Base-by-base conservation (phyloP, 2,329 filamentous ascomycete genomes). In the Penicillium sp. region DNA sequence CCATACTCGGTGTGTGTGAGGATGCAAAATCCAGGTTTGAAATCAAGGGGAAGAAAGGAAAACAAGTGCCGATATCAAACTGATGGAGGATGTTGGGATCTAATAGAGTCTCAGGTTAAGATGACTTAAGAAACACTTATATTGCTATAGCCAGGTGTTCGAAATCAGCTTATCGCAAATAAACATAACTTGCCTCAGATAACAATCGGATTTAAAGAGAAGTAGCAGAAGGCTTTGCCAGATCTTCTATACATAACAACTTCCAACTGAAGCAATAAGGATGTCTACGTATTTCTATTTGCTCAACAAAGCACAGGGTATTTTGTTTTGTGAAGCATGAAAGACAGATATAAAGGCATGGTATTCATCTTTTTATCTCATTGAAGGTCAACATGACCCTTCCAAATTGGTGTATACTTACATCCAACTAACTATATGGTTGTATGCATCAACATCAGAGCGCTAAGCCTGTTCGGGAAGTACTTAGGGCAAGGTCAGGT, bases 341-440 rank as follows among this genome's bases (percentile, higher is more conserved):
- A 54, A 54, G 51, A 50, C 19, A 9, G 2, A 4, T 4, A 54
- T 35, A 54, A 49, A 37, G 51, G n/a, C 37, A 42, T 50, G 45
- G 25, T 42, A n/a, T 37, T 17, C 16, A 36, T 42, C 14, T 9
- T 42, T 14, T 9, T 19, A 9, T 45, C 22, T 14, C 49, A 51
- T 45, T 51, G 19, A 43, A 46, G 11, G n/a, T 40, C 4, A 5
- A 4, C 12, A 11, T 36, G 6, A n/a, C 2, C 2, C 25, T 26
- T 25, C 10, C 4, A 30, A 26, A 16, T 37, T 43, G 22, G 9
- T 33, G 17, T 50, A 19, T 31, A 28, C 19, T 35, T n/a, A 8
- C 14, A 22, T 50, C 10, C 22, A 22, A 4, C 3, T 22, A 22
- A 22, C 22, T 22, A 22, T 17, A 43, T 25, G 14, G 5, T 8